phyloP scores from a whole-genome alignment of 805 yeast species.

The Candida alai region DNA sequence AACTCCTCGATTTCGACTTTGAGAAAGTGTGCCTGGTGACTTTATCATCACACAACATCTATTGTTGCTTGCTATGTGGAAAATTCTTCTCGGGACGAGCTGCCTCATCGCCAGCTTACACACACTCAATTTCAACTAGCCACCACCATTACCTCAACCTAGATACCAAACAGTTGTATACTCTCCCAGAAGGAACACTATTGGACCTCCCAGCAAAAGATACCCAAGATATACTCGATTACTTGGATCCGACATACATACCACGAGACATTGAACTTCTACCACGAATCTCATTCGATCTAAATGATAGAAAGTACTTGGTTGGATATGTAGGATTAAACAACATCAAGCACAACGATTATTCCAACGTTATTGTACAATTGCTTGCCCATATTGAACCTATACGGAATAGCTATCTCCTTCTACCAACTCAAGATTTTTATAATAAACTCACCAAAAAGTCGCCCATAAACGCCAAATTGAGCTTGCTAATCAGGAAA shows the following conservation, averaged over 20 bases:
- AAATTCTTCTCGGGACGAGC: constrained; percentile 69
- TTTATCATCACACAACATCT: constrained; percentile 56
- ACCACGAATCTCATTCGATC: constrained; percentile 32
- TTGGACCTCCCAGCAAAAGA: no score
- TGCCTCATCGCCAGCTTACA: constrained; percentile 59
- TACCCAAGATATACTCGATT: constrained; percentile 47
- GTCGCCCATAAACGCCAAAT: constrained; percentile 32
- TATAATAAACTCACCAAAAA: constrained; percentile 10
- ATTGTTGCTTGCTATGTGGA: constrained; percentile 73
- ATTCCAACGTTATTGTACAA: constrained; percentile 56
- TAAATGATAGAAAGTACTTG: constrained; percentile 42
- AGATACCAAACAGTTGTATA: constrained; percentile 43
- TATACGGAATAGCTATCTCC: constrained; percentile 36
- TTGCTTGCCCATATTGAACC: constrained; percentile 49
- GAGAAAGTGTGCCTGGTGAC: constrained; percentile 66
- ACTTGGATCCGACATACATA: constrained; percentile 50
- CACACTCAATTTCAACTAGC: constrained; percentile 58
- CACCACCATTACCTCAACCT: constrained; percentile 66
- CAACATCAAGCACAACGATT: constrained; percentile 48
- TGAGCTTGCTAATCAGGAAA: constrained; percentile 49
- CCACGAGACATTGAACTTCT: constrained; percentile 28
- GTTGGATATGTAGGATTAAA: constrained; percentile 69
- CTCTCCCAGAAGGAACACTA: constrained; percentile 61
- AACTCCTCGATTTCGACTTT: constrained; percentile 60
- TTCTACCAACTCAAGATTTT: constrained; percentile 26